Evolutionary conservation across 257 asterid species (phyloP), one percentile per base, ranked within the genome.

Genomic region (Handroanthus guayacan): DNA sequence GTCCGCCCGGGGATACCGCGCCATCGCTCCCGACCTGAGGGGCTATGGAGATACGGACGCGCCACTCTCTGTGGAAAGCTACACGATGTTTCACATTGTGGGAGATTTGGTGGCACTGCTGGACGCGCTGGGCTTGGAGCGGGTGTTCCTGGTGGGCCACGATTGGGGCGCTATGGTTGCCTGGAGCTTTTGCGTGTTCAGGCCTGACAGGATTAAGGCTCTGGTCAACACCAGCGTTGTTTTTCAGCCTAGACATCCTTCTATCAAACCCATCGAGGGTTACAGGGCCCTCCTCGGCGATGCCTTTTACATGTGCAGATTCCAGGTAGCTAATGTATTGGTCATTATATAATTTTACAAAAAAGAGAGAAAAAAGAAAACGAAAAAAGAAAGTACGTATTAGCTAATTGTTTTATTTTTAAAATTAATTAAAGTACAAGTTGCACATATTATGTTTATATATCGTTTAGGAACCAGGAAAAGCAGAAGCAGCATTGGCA

Each of bases 11-110:
- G 82, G 82, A 12, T 81, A 71, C 67, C 79, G 85, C 7, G 82
- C 82, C 4, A 67, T 81, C 48, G 85, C 79, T 9, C 85, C 85
- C 6, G 79, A 81, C 37, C 85, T 81, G 45, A 78, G 82, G 10
- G 85, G 85, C 34, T 81, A 69, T 31, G 85, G 79, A 1, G 85
- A 76, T 67, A 64, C 85, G 39, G 74, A 79, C 4, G 76, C 72
- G 2, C 65, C 66, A 0, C 62, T 65, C 2, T 13, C 52, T 14
- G 8, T n/a, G 3, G 14, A 54, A 56, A 51, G 67, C 5, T 77
- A 76, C 80, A 81, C 80, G 18, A 45, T 37, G 34, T 39, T 58
- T 48, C 85, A 77, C 67, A 4, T 68, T 2, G 82, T 81, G 16
- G 85, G 85, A 9, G 85, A 81, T 43, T 31, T 81, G 10, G 70